Conservation (phyloP, 306 rosid genomes). For the Canavalia ensiformis region DNA sequence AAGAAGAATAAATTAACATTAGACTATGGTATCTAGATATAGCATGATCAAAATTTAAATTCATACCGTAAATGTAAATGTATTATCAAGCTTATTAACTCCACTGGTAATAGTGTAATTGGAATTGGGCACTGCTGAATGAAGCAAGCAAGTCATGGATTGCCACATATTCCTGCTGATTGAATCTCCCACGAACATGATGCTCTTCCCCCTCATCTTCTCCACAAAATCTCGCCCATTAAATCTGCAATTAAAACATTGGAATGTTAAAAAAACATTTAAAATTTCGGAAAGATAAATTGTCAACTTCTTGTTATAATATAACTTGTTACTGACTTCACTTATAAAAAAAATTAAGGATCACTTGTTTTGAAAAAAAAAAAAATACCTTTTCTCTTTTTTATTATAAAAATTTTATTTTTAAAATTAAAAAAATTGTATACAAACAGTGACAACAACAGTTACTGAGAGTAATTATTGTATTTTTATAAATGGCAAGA, state of each 20-base stretch:
- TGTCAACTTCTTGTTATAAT: background rate
- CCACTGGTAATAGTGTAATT: constrained; percentile 56
- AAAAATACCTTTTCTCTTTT: no score
- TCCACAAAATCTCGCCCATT: constrained; percentile 70
- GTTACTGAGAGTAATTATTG: no score
- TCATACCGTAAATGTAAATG: constrained; percentile 69
- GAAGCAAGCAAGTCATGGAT: constrained; percentile 87
- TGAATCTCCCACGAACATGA: constrained; percentile 96
- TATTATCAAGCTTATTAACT: constrained; percentile 66
- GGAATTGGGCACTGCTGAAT: constrained; percentile 66
- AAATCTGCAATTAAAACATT: constrained; percentile 58
- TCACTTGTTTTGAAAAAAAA: no score
- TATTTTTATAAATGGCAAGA: no score
- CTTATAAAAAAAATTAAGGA: background rate
- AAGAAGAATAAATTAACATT: background rate
- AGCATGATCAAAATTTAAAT: background rate
- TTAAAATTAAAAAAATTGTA: background rate
- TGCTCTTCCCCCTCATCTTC: constrained; percentile 72
- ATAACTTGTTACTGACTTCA: background rate
- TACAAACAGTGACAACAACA: no score
- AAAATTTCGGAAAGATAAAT: background rate
- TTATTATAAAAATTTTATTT: background rate
- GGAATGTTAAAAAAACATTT: background rate
- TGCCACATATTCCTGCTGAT: constrained; percentile 92
- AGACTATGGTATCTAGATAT: background rate